Evolutionary conservation across 2,329 filamentous ascomycete species (phyloP), one percentile per base, ranked within the genome.

Genomic region (Didymosphaeria variabile): DNA sequence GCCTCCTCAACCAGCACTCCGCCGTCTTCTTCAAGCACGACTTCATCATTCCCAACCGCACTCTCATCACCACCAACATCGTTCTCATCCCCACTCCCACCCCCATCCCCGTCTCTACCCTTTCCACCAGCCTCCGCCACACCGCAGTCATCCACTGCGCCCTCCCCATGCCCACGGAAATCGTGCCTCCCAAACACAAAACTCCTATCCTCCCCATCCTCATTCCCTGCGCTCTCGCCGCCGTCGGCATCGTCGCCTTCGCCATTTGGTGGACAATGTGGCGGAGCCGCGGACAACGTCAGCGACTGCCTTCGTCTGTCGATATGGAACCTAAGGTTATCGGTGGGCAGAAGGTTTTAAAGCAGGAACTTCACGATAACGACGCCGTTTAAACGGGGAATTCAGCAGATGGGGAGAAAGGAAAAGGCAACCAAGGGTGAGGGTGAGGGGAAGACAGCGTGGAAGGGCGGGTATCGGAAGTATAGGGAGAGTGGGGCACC

Each of bases 211-310:
- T 55, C 42, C 40, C 53, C 53, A 38, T 55, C 12, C 13, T 55
- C 19, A 26, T 55, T 9, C 53, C 53, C n/a, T 55, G 53, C 17
- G 42, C 53, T 31, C 42, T 55, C 29, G 53, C 31, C 5, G 53
- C 42, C 31, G 42, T 29, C n/a, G 42, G 53, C 19, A 55, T 55
- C 42, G n/a, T 55, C 42, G 53, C 29, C 19, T 34, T 26, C 12
- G 29, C 42, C 7, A 36, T 36, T 5, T 46, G 40, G 29, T 46
- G 40, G n/a, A 29, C 32, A 29, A 21, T 47, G 1, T 55, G 40
- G 53, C 53, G 53, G 19, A 32, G 31, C 8, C 17, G 42, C 5
- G 38, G 38, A 31, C 31, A 46, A 15, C 42, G 10, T n/a, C 50
- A 29, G 21, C 32, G 1, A n/a, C 29, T 42, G n/a, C 31, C 53